These are phyloP conservation scores for Auricularia cornea DNA, from an alignment of 768 basidiomycete genomes.

Conservation along the genomic window DNA sequence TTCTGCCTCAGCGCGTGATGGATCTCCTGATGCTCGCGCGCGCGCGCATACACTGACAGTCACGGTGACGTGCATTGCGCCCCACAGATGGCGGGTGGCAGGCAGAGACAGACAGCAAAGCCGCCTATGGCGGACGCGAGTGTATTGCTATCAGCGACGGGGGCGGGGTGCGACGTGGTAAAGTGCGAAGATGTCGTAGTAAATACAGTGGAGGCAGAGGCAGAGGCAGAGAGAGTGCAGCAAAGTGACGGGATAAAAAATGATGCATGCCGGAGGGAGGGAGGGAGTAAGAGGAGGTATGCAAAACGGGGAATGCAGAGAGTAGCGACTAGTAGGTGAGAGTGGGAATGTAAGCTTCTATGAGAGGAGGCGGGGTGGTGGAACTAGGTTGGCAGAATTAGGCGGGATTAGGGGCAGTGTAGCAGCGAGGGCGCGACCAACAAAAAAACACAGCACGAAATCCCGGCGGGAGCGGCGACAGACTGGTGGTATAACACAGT, in stretches of 20 bases:
- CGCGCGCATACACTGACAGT: too few species aligned
- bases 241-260: not conserved
- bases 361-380: not conserved
- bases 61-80: too few species aligned
- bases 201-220: not conserved
- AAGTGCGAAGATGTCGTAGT: not conserved
- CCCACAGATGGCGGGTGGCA: not conserved
- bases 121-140: slow-evolving; percentile 1
- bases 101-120: not conserved
- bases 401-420: not conserved
- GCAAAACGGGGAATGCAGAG: too few species aligned
- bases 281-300: not conserved
- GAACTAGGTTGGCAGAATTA: not conserved
- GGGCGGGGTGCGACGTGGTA: not conserved
- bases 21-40: too few species aligned
- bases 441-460: not conserved
- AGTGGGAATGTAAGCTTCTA: not conserved
- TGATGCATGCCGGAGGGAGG: not conserved
- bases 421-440: not conserved
- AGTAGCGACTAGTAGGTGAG: not conserved
- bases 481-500: not conserved
- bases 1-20: too few species aligned
- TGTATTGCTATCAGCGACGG: not conserved
- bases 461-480: not conserved
- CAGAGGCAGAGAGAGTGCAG: not conserved